Conservation (phyloP, 2,329 filamentous ascomycete genomes). For the Colletotrichum filicis region DNA sequence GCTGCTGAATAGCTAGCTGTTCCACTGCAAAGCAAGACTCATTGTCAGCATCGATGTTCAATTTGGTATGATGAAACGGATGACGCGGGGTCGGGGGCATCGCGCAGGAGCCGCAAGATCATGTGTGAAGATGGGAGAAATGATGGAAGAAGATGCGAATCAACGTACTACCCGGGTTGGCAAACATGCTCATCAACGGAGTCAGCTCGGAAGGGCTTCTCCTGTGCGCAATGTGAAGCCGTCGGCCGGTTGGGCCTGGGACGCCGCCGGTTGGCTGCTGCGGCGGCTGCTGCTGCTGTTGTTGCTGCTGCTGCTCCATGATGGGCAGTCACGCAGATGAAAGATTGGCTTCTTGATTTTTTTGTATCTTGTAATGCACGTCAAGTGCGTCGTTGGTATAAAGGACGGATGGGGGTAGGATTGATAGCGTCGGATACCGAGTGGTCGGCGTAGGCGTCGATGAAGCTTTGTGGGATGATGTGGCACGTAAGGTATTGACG, state of each 20-base stretch:
- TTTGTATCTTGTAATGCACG: slow-evolving; percentile 53
- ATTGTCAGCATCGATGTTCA: slow-evolving; percentile 38
- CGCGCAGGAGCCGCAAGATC: slow-evolving; percentile 13
- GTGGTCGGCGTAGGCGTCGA: slow-evolving; percentile 23
- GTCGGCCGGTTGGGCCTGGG: slow-evolving; percentile 83
- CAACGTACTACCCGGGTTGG: slow-evolving; percentile 72
- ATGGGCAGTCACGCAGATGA: slow-evolving; percentile 51
- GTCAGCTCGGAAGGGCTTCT: slow-evolving; percentile 97
- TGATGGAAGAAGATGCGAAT: slow-evolving; percentile 3
- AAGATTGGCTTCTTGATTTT: slow-evolving; percentile 21
- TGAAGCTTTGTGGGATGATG: slow-evolving; percentile 33
- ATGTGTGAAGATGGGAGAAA: slow-evolving; percentile 14
- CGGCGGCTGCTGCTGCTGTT: slow-evolving; percentile 51
- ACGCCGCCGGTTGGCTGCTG: slow-evolving; percentile 66
- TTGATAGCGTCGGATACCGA: slow-evolving; percentile 32
- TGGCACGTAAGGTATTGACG: slow-evolving; percentile 36
- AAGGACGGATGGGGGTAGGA: slow-evolving; percentile 14
- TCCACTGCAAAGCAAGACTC: slow-evolving; percentile 73
- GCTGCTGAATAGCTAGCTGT: slow-evolving; percentile 96
- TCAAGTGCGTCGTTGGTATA: slow-evolving; percentile 45
- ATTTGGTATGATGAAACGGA: background rate
- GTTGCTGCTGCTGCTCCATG: slow-evolving; percentile 65
- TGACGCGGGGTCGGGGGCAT: background rate
- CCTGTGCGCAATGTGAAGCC: slow-evolving; percentile 96
- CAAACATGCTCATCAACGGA: slow-evolving; percentile 94